Evolutionary conservation across 169 alveolate species (phyloP), one percentile per base, ranked within the genome.

Genomic region (Cryptosporidium meleagridis): DNA sequence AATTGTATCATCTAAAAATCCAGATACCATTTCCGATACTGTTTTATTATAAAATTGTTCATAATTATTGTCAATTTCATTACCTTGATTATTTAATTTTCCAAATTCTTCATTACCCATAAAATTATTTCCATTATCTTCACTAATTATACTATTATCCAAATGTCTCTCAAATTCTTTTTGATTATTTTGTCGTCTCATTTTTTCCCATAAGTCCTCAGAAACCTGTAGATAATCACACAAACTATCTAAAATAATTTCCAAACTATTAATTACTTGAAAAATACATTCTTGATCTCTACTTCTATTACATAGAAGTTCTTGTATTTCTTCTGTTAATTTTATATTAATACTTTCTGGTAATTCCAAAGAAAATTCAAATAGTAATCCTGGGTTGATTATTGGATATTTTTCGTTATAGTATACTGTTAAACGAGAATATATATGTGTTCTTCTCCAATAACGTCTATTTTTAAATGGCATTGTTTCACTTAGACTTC

Each of bases 281-380:
- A 80, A 80, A 61, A 80, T 80, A 62, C 89, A 80, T 39, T 80
- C 89, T 23, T 80, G 89, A 62, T 80, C 75, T 48, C 80, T 53
- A 62, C 55, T 80, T 48, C 89, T 80, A 80, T 80, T 62, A n/a
- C 39, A 0, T 37, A 80, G n/a, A n/a, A 80, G 23, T 8, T 59
- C 68, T 29, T 41, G 37, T 7, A 80, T 51, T 48, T 65, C 80
- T 48, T 80, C 68, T 33, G 21, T 23, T 37, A 80, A 51, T 44
- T 65, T 80, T 18, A 21, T 37, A 26, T 41, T 8, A 59, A 80
- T 80, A 23, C 75, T 80, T 18, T 80, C 80, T 23, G 89, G 89
- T 44, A 80, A 33, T 33, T 80, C 89, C 2, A 80, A 33, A 35
- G 89, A 80, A 65, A 80, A 80, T 31, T 80, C 89, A 62, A 80